A percentile compares a stretch with the other conserved stretches of the same genome.
Conservation (phyloP, 768 basidiomycete species). For the Roridomyces roridus region DNA sequence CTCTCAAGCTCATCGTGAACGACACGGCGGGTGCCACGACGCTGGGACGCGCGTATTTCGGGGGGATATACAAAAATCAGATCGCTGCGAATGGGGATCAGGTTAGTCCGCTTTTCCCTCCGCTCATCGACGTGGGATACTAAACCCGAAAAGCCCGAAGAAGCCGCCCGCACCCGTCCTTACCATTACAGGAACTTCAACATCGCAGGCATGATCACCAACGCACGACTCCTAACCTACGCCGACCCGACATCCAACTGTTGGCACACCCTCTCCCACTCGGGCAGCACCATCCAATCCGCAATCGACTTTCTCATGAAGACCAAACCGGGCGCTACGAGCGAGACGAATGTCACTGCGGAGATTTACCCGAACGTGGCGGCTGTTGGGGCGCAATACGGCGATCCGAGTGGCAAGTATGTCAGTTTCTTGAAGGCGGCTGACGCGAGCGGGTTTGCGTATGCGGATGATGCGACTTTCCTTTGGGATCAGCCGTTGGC, state of each 20-base stretch:
- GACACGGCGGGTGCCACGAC: conserved; percentile 55
- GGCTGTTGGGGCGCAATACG: conserved; percentile 61
- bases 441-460: conserved; percentile 37
- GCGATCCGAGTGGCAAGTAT: conserved; percentile 65
- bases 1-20: conserved; percentile 59
- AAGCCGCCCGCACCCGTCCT: conserved; percentile 64
- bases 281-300: conserved; percentile 63
- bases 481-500: conserved; percentile 60
- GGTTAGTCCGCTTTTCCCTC: conserved; percentile 33
- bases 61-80: conserved; percentile 53
- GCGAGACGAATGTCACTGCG: conserved; percentile 43
- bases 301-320: conserved; percentile 68
- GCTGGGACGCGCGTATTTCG: conserved; percentile 57
- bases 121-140: background rate
- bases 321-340: conserved; percentile 37
- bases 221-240: conserved; percentile 59
- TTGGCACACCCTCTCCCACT: conserved; percentile 56
- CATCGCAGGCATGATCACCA: conserved; percentile 70
- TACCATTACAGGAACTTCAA: conserved; percentile 77
- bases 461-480: conserved; percentile 53
- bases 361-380: conserved; percentile 66
- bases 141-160: conserved; percentile 51
- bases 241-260: conserved; percentile 45
- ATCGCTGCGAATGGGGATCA: conserved; percentile 64
- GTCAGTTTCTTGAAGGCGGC: conserved; percentile 45